phyloP scores from a whole-genome alignment of 176 grass and related monocot species.

The Neostapfia colusana region DNA sequence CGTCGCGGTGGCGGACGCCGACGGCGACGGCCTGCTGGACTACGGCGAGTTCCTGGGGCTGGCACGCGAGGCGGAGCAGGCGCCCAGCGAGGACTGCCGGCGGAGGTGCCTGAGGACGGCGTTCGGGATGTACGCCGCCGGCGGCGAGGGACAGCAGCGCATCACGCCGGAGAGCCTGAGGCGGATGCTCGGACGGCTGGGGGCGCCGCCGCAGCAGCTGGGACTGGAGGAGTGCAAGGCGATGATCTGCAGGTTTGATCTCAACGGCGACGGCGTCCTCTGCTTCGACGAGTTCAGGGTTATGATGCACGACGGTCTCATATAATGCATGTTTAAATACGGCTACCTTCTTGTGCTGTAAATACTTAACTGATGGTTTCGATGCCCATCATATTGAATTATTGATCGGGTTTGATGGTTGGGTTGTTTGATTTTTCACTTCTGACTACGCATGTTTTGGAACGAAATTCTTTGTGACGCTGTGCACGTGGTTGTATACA shows the following conservation, averaged over 20 bases:
- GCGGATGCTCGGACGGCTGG: slow-evolving; percentile 39
- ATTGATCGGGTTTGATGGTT: too few relatives aligned
- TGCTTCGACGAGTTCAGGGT: slow-evolving; percentile 63
- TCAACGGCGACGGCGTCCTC: slow-evolving; percentile 60
- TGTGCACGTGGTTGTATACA: too few relatives aligned
- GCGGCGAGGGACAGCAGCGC: background rate
- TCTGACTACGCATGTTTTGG: too few relatives aligned
- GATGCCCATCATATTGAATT: too few relatives aligned
- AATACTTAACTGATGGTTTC: background rate
- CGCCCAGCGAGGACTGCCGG: slow-evolving; percentile 21
- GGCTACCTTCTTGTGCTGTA: background rate
- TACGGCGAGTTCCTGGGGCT: slow-evolving; percentile 40
- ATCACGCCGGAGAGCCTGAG: slow-evolving; percentile 63
- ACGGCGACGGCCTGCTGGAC: slow-evolving; percentile 52
- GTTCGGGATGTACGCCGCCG: slow-evolving; percentile 59
- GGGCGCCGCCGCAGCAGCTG: slow-evolving; percentile 7
- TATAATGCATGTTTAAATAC: background rate
- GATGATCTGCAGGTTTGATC: slow-evolving; percentile 70
- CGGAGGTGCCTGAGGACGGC: slow-evolving; percentile 43
- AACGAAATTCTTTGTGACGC: too few relatives aligned
- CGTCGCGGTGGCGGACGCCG: slow-evolving; percentile 37
- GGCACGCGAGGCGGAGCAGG: background rate
- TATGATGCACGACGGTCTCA: slow-evolving; percentile 52
- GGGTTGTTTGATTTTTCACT: too few relatives aligned
- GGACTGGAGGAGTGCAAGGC: slow-evolving; percentile 52